Conservation (phyloP, 202 grass and related monocot genomes). For the Thinopyrum obtusiflorum region DNA sequence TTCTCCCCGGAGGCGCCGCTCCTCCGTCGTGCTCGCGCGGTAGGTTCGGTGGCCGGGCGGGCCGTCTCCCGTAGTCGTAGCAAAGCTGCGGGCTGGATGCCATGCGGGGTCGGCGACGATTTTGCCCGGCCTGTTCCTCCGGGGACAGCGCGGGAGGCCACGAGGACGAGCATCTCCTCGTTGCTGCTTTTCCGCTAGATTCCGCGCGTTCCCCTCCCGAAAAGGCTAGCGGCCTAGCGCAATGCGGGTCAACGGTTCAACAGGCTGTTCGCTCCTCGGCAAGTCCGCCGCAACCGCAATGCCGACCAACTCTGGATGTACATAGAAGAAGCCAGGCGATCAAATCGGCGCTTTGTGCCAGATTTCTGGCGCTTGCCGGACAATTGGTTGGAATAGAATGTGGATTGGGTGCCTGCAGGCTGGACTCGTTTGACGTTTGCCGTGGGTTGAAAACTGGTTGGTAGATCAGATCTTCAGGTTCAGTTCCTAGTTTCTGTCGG, state of each 20-base stretch:
- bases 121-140: neutral
- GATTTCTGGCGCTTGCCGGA: neutral
- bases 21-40: neutral
- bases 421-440: too few relatives aligned
- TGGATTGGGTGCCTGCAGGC: too few relatives aligned
- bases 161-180: neutral
- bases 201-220: neutral
- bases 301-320: neutral
- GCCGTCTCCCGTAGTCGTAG: neutral
- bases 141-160: neutral
- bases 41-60: neutral
- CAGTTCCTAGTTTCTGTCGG: neutral
- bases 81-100: neutral
- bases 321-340: neutral
- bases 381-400: neutral
- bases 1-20: neutral
- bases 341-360: neutral
- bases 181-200: neutral
- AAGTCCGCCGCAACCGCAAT: neutral
- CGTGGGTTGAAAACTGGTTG: neutral
- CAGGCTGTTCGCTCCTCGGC: neutral
- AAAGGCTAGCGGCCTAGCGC: neutral
- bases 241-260: neutral
- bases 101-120: neutral
- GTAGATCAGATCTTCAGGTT: slow-evolving; percentile 23